Evolutionary conservation across 108 stramenopile species (phyloP).

Genomic region (Cyclotella baltica): DNA sequence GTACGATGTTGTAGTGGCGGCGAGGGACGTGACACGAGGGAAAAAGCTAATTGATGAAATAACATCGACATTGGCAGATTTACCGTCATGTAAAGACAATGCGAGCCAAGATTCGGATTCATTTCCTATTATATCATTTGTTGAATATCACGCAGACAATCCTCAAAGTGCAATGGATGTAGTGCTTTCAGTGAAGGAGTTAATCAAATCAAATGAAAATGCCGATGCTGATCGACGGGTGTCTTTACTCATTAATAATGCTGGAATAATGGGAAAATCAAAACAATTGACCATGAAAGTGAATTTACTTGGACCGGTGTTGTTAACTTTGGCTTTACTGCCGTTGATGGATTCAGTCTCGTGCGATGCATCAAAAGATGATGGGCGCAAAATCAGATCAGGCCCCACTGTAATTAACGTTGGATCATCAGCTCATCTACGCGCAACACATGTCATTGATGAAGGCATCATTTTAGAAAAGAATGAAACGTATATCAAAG

Average conservation of each 20-base stretch:
- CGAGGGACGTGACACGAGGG: conserved; percentile 30
- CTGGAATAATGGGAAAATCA: conserved; percentile 52
- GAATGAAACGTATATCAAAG: conserved; percentile 28
- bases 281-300: conserved; percentile 49
- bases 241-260: conserved; percentile 46
- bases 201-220: not conserved
- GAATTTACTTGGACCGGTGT: conserved; percentile 44
- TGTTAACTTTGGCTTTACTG: conserved; percentile 40
- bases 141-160: conserved; percentile 50
- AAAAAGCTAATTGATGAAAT: conserved; percentile 33
- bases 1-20: conserved; percentile 53
- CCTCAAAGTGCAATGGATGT: conserved; percentile 40
- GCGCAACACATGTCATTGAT: conserved; percentile 49
- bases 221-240: conserved; percentile 4
- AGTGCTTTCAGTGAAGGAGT: conserved; percentile 15
- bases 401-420: conserved; percentile 43
- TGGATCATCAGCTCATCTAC: conserved; percentile 52
- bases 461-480: conserved; percentile 9
- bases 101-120: not conserved
- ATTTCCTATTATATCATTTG: conserved; percentile 36
- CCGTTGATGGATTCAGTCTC: conserved; percentile 26
- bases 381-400: not conserved
- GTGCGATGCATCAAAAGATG: not conserved
- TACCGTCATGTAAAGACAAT: not conserved
- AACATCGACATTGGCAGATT: conserved; percentile 2